phyloP scores from a whole-genome alignment of 805 yeast genomes.

The Candida ficus region DNA sequence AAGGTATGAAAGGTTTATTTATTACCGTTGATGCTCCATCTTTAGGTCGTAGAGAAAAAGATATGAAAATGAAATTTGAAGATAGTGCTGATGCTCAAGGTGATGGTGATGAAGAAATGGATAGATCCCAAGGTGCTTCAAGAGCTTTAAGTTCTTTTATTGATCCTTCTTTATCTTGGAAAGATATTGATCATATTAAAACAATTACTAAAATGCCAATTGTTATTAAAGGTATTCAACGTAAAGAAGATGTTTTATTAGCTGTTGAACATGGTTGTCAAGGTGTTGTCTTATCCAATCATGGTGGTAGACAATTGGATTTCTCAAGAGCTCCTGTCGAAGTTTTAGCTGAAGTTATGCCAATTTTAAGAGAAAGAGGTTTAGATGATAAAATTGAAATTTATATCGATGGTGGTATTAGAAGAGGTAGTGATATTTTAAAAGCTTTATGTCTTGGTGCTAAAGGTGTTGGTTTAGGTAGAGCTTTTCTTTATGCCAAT shows the following conservation, averaged over 20 bases:
- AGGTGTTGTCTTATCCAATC: conserved; percentile 83
- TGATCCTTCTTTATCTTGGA: conserved; percentile 63
- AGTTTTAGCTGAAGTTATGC: conserved; percentile 66
- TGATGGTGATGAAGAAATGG: conserved; percentile 46
- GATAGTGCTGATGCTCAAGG: conserved; percentile 45
- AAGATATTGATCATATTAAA: conserved; percentile 54
- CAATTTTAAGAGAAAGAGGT: conserved; percentile 40
- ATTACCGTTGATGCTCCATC: conserved; percentile 93
- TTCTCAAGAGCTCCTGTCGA: conserved; percentile 75
- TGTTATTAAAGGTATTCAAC: conserved; percentile 78
- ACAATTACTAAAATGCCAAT: conserved; percentile 58
- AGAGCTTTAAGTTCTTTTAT: conserved; percentile 83
- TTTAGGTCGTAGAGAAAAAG: conserved; percentile 88
- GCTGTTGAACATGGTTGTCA: conserved; percentile 70
- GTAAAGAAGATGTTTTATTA: conserved; percentile 68
- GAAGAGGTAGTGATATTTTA: conserved; percentile 61
- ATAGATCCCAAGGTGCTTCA: conserved; percentile 77
- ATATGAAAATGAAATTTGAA: conserved; percentile 59
- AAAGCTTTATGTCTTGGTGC: conserved; percentile 70
- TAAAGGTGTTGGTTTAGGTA: conserved; percentile 64
- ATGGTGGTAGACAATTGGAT: conserved; percentile 88
- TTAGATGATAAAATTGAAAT: conserved; percentile 49
- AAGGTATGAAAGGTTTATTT: conserved; percentile 78
- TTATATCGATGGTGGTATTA: conserved; percentile 64
- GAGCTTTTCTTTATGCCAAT: conserved; percentile 62